These are phyloP conservation scores for Colletotrichum sp. DNA, from an alignment of 2,329 filamentous ascomycete species.

Conservation along the genomic window DNA sequence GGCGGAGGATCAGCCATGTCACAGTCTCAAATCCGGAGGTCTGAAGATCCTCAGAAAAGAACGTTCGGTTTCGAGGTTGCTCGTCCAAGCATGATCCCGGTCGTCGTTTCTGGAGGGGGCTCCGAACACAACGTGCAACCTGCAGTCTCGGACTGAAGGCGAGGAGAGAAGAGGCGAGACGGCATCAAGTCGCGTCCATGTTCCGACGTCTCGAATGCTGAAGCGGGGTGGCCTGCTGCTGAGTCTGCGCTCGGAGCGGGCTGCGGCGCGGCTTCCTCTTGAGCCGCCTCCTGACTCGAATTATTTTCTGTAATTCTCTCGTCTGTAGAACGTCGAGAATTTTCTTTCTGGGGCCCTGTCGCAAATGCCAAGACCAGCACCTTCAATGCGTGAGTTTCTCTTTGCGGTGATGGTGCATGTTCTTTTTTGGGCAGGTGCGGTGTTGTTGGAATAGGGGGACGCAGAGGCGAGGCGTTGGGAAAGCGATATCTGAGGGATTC, in stretches of 20 bases:
- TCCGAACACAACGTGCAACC: neutral
- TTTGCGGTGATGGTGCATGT: neutral
- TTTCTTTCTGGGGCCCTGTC: neutral
- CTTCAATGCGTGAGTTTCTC: conserved; percentile 5
- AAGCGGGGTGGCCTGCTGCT: neutral
- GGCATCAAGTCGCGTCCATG: conserved; percentile 1
- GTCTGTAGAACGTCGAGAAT: neutral
- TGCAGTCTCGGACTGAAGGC: neutral
- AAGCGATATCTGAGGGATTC: conserved; percentile 1
- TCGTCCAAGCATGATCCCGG: neutral
- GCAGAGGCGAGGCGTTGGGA: neutral
- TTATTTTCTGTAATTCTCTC: neutral
- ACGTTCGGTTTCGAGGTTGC: neutral
- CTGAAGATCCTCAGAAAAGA: neutral
- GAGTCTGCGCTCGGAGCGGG: neutral
- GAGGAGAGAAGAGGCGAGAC: neutral
- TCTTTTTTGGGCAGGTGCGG: neutral
- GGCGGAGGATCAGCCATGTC: conserved; percentile 4
- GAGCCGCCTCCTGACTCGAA: conserved; percentile 7
- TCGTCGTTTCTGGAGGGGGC: neutral
- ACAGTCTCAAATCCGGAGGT: conserved; percentile 5
- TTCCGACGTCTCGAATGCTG: conserved; percentile 17
- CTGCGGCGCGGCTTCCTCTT: neutral
- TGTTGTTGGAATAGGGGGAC: neutral
- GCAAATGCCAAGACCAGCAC: conserved; percentile 1